Base-by-base conservation (phyloP, 75 land plant genomes). In the Pinus albicaulis region DNA sequence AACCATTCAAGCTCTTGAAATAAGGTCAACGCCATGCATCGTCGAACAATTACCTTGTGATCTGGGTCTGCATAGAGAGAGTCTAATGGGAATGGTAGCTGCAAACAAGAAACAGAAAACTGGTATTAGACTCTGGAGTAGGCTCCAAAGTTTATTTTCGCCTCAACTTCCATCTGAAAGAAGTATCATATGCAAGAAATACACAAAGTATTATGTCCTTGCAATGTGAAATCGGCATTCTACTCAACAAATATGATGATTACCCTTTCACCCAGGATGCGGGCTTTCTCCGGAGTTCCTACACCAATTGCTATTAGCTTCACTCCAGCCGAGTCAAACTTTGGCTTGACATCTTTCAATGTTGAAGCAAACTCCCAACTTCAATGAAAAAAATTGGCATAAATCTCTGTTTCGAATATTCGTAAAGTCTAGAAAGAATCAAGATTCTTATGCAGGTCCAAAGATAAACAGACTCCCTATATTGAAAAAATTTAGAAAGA, bases 321-420 rank as follows among this genome's bases (percentile, higher is more conserved):
- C 17, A 92, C 94, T 56, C 94, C 97, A 70, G 90, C 86, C 14
- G 89, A 70, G 72, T 94, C 92, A 79, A 94, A 90, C 79, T 74
- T 88, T 52, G 90, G 83, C 76, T 82, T 94, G 15, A 82, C 56
- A 77, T 92, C 94, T 74, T 80, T 87, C 24, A 94, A 79, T 22
- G 80, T 80, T 0, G 90, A 73, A 56, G 94, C 97, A 81, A 92
- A 85, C 68, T 94, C 97, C 97, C 97, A 94, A 79, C 97, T 94
- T 76, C 3, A 77, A 82, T 34, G 26, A 20, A 72, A 28, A n/a
- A 52, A 38, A 73, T 52, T 15, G n/a, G 4, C 24, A 15, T 41
- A 63, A 59, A 75, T 61, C 23, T 14, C 22, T 26, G 6, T 34
- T 7, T 63, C 19, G 19, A 63, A 26, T 63, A 19, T 63, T 66